A percentile compares a stretch with the other conserved stretches of the same genome.
Evolutionary conservation across 1,284 basidiomycete species (phyloP).

Genomic region (Ustilago loliicola): DNA sequence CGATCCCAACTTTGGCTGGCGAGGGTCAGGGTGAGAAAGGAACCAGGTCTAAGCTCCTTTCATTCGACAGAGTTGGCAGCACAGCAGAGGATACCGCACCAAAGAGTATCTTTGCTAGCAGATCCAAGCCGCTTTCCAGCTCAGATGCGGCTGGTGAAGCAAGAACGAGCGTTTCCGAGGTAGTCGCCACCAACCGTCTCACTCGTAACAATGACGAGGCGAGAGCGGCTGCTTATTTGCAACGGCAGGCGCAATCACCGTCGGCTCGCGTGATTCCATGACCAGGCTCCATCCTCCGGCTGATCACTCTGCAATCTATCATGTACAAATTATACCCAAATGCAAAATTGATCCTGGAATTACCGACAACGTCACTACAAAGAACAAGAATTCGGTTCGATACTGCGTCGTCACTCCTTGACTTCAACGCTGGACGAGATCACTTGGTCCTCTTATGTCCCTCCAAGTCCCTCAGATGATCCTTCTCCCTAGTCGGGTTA

Average conservation of each 20-base stretch:
- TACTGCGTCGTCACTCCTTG: no score
- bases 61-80: conserved; percentile 29
- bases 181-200: not conserved
- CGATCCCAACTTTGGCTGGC: conserved; percentile 41
- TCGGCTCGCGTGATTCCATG: conserved; percentile 8
- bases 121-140: not conserved
- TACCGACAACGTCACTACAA: not conserved
- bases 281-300: not conserved
- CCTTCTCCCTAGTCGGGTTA: conserved; percentile 1
- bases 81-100: not conserved
- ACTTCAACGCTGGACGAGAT: no score
- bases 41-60: conserved; percentile 10
- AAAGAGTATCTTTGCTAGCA: conserved; percentile 32
- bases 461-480: conserved; percentile 21
- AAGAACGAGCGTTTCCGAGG: not conserved
- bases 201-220: conserved; percentile 33
- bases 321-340: not conserved
- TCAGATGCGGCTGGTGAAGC: not conserved
- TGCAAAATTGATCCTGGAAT: not conserved
- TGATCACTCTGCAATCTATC: not conserved
- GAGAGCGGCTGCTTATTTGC: conserved; percentile 28
- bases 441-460: conserved; percentile 20
- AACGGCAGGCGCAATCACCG: conserved; percentile 14
- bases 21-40: not conserved
- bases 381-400: no score